A percentile compares a stretch with the other conserved stretches of the same genome.
phyloP scores from a whole-genome alignment of 2,329 filamentous ascomycete species.

The Thermothelomyces thermophilus region DNA sequence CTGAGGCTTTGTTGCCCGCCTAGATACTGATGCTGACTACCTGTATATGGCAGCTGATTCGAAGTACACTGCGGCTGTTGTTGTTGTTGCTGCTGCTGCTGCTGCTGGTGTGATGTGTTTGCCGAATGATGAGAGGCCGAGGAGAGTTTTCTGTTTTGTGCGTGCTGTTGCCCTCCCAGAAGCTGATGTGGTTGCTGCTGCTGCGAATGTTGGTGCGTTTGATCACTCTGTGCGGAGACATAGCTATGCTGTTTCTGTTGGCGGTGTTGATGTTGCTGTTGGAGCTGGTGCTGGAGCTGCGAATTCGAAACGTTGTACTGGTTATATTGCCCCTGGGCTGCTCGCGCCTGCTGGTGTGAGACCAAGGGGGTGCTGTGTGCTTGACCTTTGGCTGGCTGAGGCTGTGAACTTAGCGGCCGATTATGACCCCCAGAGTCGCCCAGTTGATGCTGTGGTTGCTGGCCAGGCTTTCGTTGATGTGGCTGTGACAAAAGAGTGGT shows the following conservation, averaged over 20 bases:
- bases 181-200: conserved; percentile 19
- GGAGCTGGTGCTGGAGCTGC: conserved; percentile 21
- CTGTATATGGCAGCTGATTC: conserved; percentile 22
- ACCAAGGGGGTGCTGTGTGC: conserved; percentile 16
- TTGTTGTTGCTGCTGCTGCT: not conserved
- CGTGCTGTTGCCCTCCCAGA: conserved; percentile 14
- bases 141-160: conserved; percentile 1
- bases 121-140: conserved; percentile 20
- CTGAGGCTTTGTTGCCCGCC: conserved; percentile 22
- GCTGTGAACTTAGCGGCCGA: conserved; percentile 19
- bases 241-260: conserved; percentile 16
- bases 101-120: conserved; percentile 1
- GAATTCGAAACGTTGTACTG: conserved; percentile 18
- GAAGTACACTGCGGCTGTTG: conserved; percentile 20
- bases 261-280: conserved; percentile 24
- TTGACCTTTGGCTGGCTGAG: conserved; percentile 22
- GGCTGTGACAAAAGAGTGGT: conserved; percentile 19
- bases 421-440: conserved; percentile 17
- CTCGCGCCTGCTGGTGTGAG: conserved; percentile 22
- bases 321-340: conserved; percentile 16
- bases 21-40: conserved; percentile 18
- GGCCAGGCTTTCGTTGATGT: conserved; percentile 10
- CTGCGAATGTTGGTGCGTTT: conserved; percentile 25
- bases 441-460: conserved; percentile 22
- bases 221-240: conserved; percentile 13